Conservation (phyloP, 257 asterid species). For the Ophiorrhiza pumila region DNA sequence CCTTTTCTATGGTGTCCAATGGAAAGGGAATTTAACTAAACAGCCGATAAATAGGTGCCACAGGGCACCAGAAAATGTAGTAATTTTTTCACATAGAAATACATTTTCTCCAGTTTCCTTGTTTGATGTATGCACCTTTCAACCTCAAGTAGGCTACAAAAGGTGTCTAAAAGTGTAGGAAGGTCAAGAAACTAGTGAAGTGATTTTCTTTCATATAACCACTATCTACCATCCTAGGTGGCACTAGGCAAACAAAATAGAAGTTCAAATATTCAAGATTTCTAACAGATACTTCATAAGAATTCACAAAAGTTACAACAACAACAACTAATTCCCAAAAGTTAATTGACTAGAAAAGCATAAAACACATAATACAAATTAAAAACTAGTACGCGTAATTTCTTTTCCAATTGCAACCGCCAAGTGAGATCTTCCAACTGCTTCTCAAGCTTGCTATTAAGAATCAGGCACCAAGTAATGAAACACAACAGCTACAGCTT, state of each 20-base stretch:
- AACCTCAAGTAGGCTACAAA: neutral
- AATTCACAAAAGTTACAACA: too few relatives aligned
- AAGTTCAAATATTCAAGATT: too few relatives aligned
- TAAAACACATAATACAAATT: neutral
- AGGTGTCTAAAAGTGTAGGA: neutral
- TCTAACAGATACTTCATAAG: too few relatives aligned
- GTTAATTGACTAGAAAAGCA: neutral
- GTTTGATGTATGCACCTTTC: neutral
- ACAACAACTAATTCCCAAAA: neutral
- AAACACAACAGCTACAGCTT: too few relatives aligned
- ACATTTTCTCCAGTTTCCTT: neutral
- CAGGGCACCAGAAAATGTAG: too few relatives aligned
- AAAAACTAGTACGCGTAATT: slow-evolving; percentile 57
- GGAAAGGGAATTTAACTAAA: neutral
- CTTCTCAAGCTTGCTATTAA: slow-evolving; percentile 73
- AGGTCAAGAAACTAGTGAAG: neutral
- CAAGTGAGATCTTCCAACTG: slow-evolving; percentile 98
- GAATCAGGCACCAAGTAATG: neutral
- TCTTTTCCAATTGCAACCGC: slow-evolving; percentile 94
- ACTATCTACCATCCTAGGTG: neutral
- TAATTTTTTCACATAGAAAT: neutral
- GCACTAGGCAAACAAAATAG: neutral
- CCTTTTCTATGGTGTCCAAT: neutral
- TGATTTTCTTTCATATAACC: neutral
- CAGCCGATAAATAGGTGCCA: neutral